Evolutionary conservation across 73 alveolate species (phyloP).

Genomic region (Durusdinium trenchii): DNA sequence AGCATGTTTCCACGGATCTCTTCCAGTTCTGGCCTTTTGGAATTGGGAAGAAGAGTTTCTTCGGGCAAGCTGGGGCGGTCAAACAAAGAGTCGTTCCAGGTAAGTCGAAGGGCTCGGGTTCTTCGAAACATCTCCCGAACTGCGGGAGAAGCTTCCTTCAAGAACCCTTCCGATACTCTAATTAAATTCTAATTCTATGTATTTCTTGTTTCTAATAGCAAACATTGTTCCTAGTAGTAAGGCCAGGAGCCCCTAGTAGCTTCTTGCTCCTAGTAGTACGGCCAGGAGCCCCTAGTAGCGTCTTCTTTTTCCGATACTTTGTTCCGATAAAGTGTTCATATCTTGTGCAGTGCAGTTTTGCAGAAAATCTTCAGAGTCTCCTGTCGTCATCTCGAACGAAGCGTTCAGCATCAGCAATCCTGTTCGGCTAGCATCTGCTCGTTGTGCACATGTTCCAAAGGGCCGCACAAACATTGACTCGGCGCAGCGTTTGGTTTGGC

Average conservation of each 20-base stretch:
- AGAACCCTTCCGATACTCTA: too few relatives aligned
- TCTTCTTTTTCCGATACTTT: too few relatives aligned
- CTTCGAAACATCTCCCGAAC: not conserved
- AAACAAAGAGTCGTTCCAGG: not conserved
- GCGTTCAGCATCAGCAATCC: slow-evolving; percentile 86
- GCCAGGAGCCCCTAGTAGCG: too few relatives aligned
- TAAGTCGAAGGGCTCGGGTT: not conserved
- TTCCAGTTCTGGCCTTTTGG: slow-evolving; percentile 75
- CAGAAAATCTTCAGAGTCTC: not conserved
- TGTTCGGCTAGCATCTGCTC: not conserved
- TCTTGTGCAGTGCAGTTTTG: not conserved
- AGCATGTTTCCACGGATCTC: slow-evolving; percentile 83
- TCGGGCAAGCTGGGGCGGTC: not conserved
- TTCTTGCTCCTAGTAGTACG: too few relatives aligned
- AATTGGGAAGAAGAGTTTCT: too few relatives aligned
- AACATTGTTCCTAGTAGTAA: too few relatives aligned
- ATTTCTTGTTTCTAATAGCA: too few relatives aligned
- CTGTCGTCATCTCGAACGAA: slow-evolving; percentile 78
- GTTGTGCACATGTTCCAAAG: not conserved
- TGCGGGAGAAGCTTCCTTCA: not conserved
- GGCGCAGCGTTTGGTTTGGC: not conserved
- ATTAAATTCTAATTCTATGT: too few relatives aligned
- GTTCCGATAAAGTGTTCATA: too few relatives aligned
- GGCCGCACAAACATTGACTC: not conserved
- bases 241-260: too few relatives aligned